phyloP scores from a whole-genome alignment of 1,139 yeast species.

The Pneumocystis canis region DNA sequence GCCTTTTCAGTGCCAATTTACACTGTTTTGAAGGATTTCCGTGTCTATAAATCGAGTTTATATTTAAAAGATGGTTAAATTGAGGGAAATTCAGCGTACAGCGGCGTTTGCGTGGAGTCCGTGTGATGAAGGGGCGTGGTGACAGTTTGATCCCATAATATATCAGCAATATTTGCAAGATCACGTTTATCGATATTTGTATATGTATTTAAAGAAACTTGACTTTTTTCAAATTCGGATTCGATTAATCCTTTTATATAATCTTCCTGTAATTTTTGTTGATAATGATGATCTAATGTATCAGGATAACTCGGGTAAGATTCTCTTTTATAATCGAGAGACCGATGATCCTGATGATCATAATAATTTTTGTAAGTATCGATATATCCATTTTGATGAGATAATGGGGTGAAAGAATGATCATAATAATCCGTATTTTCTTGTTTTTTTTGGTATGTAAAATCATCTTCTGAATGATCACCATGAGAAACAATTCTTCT shows the following conservation, averaged over 20 bases:
- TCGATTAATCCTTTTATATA: background rate
- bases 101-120: slow-evolving; percentile 93
- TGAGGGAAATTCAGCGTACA: slow-evolving; percentile 69
- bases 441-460: background rate
- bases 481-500: background rate
- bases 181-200: background rate
- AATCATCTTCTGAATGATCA: background rate
- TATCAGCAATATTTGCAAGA: background rate
- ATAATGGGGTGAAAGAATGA: background rate
- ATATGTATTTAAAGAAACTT: background rate
- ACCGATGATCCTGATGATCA: background rate
- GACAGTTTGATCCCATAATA: slow-evolving; percentile 11
- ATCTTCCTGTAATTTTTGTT: background rate
- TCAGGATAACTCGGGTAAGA: background rate
- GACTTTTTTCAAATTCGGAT: background rate
- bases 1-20: no score
- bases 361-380: background rate
- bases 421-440: background rate
- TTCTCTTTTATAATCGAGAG: background rate
- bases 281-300: background rate
- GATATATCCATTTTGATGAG: background rate
- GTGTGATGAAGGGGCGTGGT: slow-evolving; percentile 34
- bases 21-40: no score
- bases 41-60: no score
- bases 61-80: slow-evolving; percentile 63